These are phyloP conservation scores for Cyathus striatus DNA, from an alignment of 768 basidiomycete species.

Conservation along the genomic window DNA sequence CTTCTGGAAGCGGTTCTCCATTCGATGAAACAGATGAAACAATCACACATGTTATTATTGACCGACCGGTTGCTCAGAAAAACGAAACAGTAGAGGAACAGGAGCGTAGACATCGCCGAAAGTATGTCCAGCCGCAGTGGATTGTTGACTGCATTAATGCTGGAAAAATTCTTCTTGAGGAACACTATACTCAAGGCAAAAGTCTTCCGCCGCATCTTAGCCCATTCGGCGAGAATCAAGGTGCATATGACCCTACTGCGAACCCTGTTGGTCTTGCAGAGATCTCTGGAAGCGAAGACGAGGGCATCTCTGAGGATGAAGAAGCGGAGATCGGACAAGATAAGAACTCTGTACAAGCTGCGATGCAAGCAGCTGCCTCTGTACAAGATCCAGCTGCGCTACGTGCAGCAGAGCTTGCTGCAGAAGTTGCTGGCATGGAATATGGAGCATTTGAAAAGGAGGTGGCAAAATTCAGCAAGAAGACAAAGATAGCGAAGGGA, in stretches of 20 bases:
- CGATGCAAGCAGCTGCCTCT: conserved; percentile 25
- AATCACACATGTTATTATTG: conserved; percentile 95
- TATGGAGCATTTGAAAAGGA: conserved; percentile 75
- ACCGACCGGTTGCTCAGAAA: conserved; percentile 64
- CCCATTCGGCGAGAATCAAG: conserved; percentile 83
- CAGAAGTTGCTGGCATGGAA: conserved; percentile 84
- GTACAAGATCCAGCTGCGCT: conserved; percentile 59
- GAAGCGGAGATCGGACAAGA: conserved; percentile 11
- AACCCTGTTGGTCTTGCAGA: conserved; percentile 29
- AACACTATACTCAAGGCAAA: conserved; percentile 79
- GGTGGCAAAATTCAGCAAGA: conserved; percentile 55
- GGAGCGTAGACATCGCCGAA: conserved; percentile 61
- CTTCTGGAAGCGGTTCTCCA: conserved; percentile 79
- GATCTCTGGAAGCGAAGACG: conserved; percentile 25
- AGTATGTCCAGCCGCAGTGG: conserved; percentile 97
- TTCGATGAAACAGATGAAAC: conserved; percentile 70
- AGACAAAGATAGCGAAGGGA: conserved; percentile 18
- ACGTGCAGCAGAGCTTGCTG: conserved; percentile 86
- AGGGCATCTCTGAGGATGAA: conserved; percentile 14
- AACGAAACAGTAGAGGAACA: conserved; percentile 54
- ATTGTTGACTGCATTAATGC: conserved; percentile 93
- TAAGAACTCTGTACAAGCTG: too few relatives aligned
- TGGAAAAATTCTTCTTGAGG: conserved; percentile 78
- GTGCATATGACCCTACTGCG: conserved; percentile 66
- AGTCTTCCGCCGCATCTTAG: conserved; percentile 91